These are phyloP conservation scores for Pyronema omphalodes DNA, from an alignment of 495 filamentous ascomycete genomes.

Conservation along the genomic window DNA sequence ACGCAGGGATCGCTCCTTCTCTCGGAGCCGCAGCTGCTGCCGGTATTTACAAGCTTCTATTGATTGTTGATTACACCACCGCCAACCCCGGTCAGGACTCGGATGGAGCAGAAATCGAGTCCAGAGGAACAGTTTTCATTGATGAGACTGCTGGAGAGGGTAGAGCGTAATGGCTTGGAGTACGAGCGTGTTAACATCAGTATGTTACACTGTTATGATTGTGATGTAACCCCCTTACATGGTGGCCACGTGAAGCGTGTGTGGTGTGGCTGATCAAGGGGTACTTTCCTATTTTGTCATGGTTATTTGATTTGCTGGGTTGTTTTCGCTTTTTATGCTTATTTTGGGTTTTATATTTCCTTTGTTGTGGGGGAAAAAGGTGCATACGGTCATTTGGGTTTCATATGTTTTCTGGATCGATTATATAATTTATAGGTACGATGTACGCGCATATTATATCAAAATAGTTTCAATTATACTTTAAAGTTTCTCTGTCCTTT, in stretches of 20 bases:
- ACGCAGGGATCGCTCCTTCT: conserved; percentile 33
- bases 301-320: not conserved
- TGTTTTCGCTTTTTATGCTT: not conserved
- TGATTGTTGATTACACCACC: conserved; percentile 24
- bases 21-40: conserved; percentile 23
- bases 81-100: conserved; percentile 26
- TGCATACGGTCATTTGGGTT: not conserved
- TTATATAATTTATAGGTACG: not conserved
- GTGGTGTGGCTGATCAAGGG: not conserved
- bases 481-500: too few relatives aligned
- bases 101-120: conserved; percentile 4
- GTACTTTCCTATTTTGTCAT: not conserved
- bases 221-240: not conserved
- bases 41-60: conserved; percentile 19
- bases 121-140: not conserved
- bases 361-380: not conserved
- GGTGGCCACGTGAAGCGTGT: not conserved
- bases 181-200: not conserved
- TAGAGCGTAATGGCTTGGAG: not conserved
- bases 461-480: too few relatives aligned
- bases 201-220: not conserved
- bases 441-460: too few relatives aligned
- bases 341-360: not conserved
- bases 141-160: not conserved
- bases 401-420: not conserved